Evolutionary conservation across 1,139 yeast species (phyloP).

Genomic region (Geotrichum citri-aurantii): DNA sequence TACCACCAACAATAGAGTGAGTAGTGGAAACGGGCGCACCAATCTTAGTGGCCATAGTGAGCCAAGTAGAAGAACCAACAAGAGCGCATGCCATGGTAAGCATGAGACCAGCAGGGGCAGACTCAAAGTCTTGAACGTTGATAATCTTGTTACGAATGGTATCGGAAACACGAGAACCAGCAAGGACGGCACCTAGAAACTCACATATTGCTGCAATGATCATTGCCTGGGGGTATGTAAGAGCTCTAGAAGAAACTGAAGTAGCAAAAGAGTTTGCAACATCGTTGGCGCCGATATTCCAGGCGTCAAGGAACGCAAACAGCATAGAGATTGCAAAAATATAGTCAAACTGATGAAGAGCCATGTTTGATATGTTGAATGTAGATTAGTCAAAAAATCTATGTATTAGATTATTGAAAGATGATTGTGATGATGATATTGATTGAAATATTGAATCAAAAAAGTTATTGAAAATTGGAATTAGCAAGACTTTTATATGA

Average conservation of each 20-base stretch:
- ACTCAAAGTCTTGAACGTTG: constrained; percentile 45
- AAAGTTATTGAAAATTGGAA: neutral
- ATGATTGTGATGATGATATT: neutral
- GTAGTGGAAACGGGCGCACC: constrained; percentile 80
- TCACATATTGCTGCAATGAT: constrained; percentile 61
- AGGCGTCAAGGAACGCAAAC: constrained; percentile 72
- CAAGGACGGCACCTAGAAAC: constrained; percentile 67
- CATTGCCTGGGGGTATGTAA: constrained; percentile 73
- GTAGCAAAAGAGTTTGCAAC: constrained; percentile 79
- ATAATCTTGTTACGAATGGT: constrained; percentile 61
- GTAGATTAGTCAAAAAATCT: neutral
- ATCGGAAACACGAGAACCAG: constrained; percentile 65
- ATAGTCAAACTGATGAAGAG: constrained; percentile 29
- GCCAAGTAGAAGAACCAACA: constrained; percentile 71
- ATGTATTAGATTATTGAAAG: neutral
- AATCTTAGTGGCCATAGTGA: constrained; percentile 56
- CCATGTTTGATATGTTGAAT: constrained; percentile 14
- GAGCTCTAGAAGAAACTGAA: constrained; percentile 57
- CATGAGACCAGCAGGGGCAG: constrained; percentile 66
- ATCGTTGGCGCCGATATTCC: constrained; percentile 79
- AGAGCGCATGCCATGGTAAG: constrained; percentile 70
- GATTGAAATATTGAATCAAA: neutral
- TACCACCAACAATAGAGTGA: constrained; percentile 72
- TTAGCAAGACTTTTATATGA: neutral
- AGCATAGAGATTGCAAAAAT: constrained; percentile 45